A percentile compares a stretch with the other conserved stretches of the same genome.
phyloP scores from a whole-genome alignment of 2,329 filamentous ascomycete species.

The Canariomyces notabilis region DNA sequence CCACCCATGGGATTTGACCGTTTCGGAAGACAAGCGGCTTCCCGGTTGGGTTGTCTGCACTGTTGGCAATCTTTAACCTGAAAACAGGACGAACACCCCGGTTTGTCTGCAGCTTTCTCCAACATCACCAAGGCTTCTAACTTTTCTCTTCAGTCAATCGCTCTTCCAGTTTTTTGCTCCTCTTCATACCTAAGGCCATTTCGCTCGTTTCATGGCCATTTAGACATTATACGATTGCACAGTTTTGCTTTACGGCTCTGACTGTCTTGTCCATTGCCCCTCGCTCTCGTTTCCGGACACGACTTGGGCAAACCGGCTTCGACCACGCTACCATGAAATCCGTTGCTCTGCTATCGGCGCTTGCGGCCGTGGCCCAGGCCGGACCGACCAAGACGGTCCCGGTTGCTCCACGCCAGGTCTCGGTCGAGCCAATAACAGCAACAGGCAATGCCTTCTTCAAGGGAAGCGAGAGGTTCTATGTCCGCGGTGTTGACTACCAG shows the following conservation, averaged over 20 bases:
- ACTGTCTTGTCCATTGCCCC: constrained; percentile 4
- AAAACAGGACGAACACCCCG: constrained; percentile 4
- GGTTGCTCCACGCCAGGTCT: constrained; percentile 14
- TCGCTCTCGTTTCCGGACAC: not conserved
- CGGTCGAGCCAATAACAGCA: constrained; percentile 22
- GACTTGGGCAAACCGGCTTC: not conserved
- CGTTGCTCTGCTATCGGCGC: constrained; percentile 18
- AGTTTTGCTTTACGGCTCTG: constrained; percentile 4
- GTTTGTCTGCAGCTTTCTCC: constrained; percentile 10
- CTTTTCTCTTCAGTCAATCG: constrained; percentile 18
- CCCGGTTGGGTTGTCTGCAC: too few species aligned
- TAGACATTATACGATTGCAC: too few species aligned
- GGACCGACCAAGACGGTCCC: constrained; percentile 12
- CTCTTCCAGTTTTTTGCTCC: constrained; percentile 13
- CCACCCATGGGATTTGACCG: constrained; percentile 13
- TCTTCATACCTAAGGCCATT: constrained; percentile 14
- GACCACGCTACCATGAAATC: constrained; percentile 20
- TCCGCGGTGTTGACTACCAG: constrained; percentile 59
- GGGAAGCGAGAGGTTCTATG: constrained; percentile 50
- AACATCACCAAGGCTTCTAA: constrained; percentile 2
- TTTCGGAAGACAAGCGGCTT: constrained; percentile 11
- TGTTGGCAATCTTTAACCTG: too few species aligned
- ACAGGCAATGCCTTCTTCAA: constrained; percentile 46
- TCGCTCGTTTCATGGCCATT: constrained; percentile 25
- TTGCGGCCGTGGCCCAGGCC: constrained; percentile 19